Base-by-base conservation (phyloP, 2,329 filamentous ascomycete species). In the Fusarium sp. region DNA sequence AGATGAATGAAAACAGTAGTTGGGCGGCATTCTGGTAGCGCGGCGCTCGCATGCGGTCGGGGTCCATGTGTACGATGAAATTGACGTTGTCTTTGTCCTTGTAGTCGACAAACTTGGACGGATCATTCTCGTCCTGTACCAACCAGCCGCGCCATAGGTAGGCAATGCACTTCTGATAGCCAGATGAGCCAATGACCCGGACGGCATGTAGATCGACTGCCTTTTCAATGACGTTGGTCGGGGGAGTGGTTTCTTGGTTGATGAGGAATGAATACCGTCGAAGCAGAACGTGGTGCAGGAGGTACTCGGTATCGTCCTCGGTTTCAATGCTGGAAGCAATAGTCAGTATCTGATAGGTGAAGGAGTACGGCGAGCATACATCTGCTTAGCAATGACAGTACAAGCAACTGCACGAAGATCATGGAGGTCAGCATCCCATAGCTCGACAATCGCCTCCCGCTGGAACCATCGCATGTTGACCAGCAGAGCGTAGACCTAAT, bases 101-200 rank as follows among this genome's bases (percentile, higher is more conserved):
- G 86, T 97, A 99, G 80, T 95, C 92, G 64, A 98, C 89, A 81
- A 99, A 99, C 62, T 91, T 92, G n/a, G 92, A 91, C 0, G 96
- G 93, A 77, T 98, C 95, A 59, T 95, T 89, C 77, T 98, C 95
- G 76, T 98, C 95, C 82, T 99, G 97, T n/a, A 98, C 92, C 10
- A 98, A 87, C 97, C 97, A 99, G 24, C 97, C 97, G 71, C 92
- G 91, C 97, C 97, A 99, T 10, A 99, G 91, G 80, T 97, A 95
- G 72, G 89, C 91, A 79, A 98, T 95, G 81, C 96, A 98, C 84
- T 97, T 98, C 76, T 98, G 97, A 82, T 98, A 99, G 29, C 97
- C 96, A 0, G 94, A 95, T 1, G 94, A 96, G 3, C 95, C 95
- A 72, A 98, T 98, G 57, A 99, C 92, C 16, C 90, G 88, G 54